These are phyloP conservation scores for Candida vartiovaarae DNA, from an alignment of 805 yeast species.

Conservation along the genomic window DNA sequence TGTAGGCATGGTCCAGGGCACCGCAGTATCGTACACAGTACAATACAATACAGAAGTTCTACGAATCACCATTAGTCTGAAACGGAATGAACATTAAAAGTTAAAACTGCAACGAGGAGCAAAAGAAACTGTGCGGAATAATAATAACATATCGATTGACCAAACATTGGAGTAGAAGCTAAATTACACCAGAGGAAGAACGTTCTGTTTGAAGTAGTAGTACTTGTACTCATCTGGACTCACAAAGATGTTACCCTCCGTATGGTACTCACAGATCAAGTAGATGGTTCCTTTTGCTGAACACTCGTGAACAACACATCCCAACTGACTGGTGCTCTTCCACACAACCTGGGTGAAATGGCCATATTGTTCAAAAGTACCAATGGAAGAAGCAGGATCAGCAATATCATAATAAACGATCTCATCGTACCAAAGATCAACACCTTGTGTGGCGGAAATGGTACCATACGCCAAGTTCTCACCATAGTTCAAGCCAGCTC, in stretches of 20 bases:
- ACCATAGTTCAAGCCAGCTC: slow-evolving; percentile 46
- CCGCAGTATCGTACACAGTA: no score
- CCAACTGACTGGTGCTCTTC: slow-evolving; percentile 52
- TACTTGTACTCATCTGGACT: slow-evolving; percentile 26
- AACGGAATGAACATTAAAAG: no score
- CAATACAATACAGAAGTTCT: no score
- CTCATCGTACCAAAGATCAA: slow-evolving; percentile 72
- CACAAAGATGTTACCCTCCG: slow-evolving; percentile 42
- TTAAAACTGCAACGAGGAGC: no score
- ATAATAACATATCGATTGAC: no score
- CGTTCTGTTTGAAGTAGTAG: slow-evolving; percentile 37
- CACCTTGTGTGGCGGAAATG: slow-evolving; percentile 32
- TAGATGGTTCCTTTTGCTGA: slow-evolving; percentile 34
- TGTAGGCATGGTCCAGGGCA: no score
- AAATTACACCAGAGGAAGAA: slow-evolving; percentile 26
- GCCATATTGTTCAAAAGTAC: slow-evolving; percentile 45
- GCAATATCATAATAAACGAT: slow-evolving; percentile 46
- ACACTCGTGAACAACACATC: slow-evolving; percentile 42
- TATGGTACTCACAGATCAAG: slow-evolving; percentile 62
- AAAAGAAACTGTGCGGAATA: no score
- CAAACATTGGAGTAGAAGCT: no score
- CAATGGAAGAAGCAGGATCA: slow-evolving; percentile 34
- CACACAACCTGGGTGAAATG: slow-evolving; percentile 78
- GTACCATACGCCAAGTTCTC: slow-evolving; percentile 73
- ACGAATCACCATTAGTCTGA: no score